Percentiles rank a stretch among this genome's conserved stretches.
phyloP scores from a whole-genome alignment of 2,329 filamentous ascomycete genomes.

The Fusarium sp. region DNA sequence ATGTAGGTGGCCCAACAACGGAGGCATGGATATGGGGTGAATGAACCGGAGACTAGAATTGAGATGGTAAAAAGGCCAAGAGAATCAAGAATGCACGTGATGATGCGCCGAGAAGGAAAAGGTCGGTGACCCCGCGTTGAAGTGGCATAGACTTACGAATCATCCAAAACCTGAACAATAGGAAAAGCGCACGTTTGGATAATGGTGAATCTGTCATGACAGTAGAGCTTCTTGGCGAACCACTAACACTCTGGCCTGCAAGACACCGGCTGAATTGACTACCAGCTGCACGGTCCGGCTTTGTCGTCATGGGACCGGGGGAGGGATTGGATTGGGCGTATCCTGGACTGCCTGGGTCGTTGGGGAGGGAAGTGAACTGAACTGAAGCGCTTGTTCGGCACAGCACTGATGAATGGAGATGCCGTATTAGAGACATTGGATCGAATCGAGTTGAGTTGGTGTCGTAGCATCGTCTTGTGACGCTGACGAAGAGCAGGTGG shows the following conservation, averaged over 20 bases:
- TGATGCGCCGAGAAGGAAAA: slow-evolving; percentile 7
- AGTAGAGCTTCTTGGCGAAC: slow-evolving; percentile 21
- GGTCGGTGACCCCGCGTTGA: slow-evolving; percentile 9
- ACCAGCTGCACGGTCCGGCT: slow-evolving; percentile 34
- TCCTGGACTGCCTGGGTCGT: slow-evolving; percentile 6
- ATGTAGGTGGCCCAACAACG: not conserved
- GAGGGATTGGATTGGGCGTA: not conserved
- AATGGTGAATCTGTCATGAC: slow-evolving; percentile 6
- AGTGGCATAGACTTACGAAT: slow-evolving; percentile 11
- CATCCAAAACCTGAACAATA: slow-evolving; percentile 39
- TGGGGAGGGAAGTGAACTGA: slow-evolving; percentile 2
- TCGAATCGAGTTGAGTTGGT: not conserved
- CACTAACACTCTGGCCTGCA: slow-evolving; percentile 38
- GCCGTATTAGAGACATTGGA: slow-evolving; percentile 29
- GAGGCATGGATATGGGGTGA: not conserved
- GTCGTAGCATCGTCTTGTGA: slow-evolving; percentile 23
- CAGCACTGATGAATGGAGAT: slow-evolving; percentile 26
- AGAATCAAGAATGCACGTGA: slow-evolving; percentile 17
- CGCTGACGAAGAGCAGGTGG: slow-evolving; percentile 19
- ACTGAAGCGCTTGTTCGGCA: slow-evolving; percentile 22
- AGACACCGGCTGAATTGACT: slow-evolving; percentile 33
- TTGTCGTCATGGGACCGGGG: slow-evolving; percentile 42
- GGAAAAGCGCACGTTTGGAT: slow-evolving; percentile 12
- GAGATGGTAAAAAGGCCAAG: not conserved
- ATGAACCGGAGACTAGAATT: not conserved